Evolutionary conservation across 78 protist species (phyloP), one percentile per base, ranked within the genome.

Genomic region (Cavenderia fasciculata): DNA sequence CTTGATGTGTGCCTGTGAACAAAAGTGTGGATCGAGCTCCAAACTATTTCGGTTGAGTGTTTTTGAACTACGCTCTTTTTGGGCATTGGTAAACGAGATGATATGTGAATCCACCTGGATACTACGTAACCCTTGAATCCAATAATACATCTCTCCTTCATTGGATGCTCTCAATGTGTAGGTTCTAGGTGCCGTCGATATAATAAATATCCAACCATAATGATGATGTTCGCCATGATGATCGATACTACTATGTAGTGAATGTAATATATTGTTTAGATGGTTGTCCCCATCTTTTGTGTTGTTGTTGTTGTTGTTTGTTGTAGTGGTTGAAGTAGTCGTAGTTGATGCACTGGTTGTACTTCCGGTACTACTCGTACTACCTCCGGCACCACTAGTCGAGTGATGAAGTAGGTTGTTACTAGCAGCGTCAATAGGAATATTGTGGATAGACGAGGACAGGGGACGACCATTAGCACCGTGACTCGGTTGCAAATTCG

Each of bases 41-140:
- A n/a, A n/a, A n/a, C n/a, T n/a, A n/a, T n/a, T n/a, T n/a, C n/a
- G n/a, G n/a, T n/a, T n/a, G n/a, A n/a, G n/a, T n/a, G n/a, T n/a
- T n/a, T n/a, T n/a, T n/a, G n/a, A n/a, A n/a, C n/a, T n/a, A n/a
- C n/a, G n/a, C n/a, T n/a, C n/a, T n/a, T n/a, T n/a, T n/a, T n/a
- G n/a, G n/a, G n/a, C n/a, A n/a, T n/a, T n/a, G n/a, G n/a, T n/a
- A n/a, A n/a, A 34, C 36, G 36, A 33, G 6, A 34, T 21, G 19
- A 34, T 33, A 10, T 61, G n/a, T 2, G 69, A 61, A 18, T 79
- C 88, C 8, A 79, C 40, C 40, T 63, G 73, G 10, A 79, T 46
- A 65, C 70, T 62, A 23, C 70, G 69, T 10, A 79, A 18, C 25
- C 88, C 88, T 54, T 79, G 88, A 40, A 79, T 59, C 88, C 88